phyloP scores from a whole-genome alignment of 2,329 filamentous ascomycete genomes.

The Exophiala spinifera region DNA sequence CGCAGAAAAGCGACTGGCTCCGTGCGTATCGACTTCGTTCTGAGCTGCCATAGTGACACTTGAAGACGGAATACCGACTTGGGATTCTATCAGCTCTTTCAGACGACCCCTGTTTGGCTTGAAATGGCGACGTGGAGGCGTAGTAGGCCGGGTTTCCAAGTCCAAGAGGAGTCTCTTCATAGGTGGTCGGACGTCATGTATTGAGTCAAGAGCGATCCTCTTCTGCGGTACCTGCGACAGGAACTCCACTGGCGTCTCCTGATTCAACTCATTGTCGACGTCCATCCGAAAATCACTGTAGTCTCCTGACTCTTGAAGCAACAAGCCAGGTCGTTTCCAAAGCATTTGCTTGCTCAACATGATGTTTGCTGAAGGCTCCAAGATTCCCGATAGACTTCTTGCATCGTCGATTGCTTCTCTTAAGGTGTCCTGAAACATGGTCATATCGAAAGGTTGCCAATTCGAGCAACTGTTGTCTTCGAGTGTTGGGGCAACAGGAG shows the following conservation, averaged over 20 bases:
- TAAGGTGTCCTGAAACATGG: neutral
- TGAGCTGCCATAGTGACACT: neutral
- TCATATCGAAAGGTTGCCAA: conserved; percentile 8
- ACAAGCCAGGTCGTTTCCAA: conserved; percentile 24
- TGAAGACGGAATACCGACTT: neutral
- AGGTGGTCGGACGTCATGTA: neutral
- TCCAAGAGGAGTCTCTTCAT: neutral
- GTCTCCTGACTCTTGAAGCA: conserved; percentile 18
- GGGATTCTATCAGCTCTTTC: neutral
- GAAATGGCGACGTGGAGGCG: neutral
- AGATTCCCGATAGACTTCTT: neutral
- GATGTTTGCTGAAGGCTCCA: conserved; percentile 1
- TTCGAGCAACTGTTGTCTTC: too few species aligned
- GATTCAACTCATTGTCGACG: conserved; percentile 8
- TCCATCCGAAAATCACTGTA: conserved; percentile 17
- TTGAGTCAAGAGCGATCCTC: neutral
- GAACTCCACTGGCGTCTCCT: neutral
- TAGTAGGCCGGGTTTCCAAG: neutral
- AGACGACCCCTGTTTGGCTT: neutral
- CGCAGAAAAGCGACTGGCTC: conserved; percentile 8
- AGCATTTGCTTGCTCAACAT: conserved; percentile 25
- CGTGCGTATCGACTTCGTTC: neutral
- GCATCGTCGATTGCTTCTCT: conserved; percentile 9
- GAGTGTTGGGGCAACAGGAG: too few species aligned
- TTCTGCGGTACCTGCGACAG: conserved; percentile 7